Evolutionary conservation across 306 rosid genomes (phyloP), one percentile per base, ranked within the genome.

Genomic region (Pueraria montana): DNA sequence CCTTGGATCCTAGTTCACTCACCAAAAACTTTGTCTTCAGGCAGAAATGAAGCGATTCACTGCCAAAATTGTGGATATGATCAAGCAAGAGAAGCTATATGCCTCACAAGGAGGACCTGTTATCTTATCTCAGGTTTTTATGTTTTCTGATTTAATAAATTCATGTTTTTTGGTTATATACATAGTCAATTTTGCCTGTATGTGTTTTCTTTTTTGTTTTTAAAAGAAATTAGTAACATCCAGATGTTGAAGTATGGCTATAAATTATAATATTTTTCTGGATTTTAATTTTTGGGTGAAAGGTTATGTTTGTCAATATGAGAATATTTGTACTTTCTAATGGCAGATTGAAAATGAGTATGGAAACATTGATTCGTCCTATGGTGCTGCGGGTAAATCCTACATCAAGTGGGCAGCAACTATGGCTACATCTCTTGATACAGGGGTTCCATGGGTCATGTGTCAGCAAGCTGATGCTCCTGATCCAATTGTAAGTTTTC

Each of bases 401-500:
- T 96, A 96, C 80, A 82, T 96, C 77, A 88, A 90, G 2, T 94
- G 99, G 99, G 93, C 99, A 16, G 99, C 99, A 83, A 6, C 80
- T 58, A 96, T 96, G 99, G 99, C 99, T 74, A 82, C 85, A 55
- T 87, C 97, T 72, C 87, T 96, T 89, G 91, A 94, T 85, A 96
- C 99, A 6, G 99, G 99, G 40, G 99, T 96, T 66, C 99, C 99
- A 34, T 96, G 99, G 99, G 93, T 94, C 84, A 96, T 96, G 99
- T 94, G 99, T 89, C 96, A 92, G 89, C 99, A 94, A 90, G 87
- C 77, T 11, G 92, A 96, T 89, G 99, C 99, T 83, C 99, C 99
- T 23, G 89, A 93, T 78, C 97, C 99, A 32, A 92, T 96, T 73
- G 98, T 96, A 83, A 86, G 92, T 67, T 86, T 65, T 82, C 63